phyloP scores from a whole-genome alignment of 108 stramenopile genomes.

The Licmophora abbreviata region DNA sequence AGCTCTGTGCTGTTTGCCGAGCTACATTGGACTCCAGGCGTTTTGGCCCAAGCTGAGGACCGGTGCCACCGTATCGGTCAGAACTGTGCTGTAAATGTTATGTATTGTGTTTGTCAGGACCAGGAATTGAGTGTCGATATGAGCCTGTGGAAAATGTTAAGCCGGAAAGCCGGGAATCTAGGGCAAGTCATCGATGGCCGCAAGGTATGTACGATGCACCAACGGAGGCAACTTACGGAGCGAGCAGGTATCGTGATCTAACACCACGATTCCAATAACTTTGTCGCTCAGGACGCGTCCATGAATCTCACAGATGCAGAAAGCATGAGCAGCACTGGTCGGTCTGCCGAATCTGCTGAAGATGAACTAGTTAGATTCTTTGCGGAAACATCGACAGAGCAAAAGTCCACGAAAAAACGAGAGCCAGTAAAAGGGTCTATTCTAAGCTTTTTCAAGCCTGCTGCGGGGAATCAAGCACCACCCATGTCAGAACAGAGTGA shows the following conservation, averaged over 20 bases:
- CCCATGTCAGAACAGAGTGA: not conserved
- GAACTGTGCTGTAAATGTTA: conserved; percentile 64
- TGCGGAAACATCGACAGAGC: conserved; percentile 2
- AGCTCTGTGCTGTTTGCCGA: conserved; percentile 79
- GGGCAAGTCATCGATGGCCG: conserved; percentile 68
- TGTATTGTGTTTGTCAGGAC: conserved; percentile 76
- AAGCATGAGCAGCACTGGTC: not conserved
- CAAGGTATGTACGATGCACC: conserved; percentile 18
- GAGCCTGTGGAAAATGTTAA: conserved; percentile 70
- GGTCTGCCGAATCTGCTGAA: not conserved
- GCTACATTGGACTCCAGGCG: conserved; percentile 81
- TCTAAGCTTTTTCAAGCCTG: conserved; percentile 16
- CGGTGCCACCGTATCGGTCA: conserved; percentile 92
- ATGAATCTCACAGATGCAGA: not conserved
- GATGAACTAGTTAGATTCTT: conserved; percentile 12
- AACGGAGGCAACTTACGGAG: no score
- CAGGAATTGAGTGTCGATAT: conserved; percentile 48
- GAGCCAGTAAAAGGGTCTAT: conserved; percentile 15
- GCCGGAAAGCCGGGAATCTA: conserved; percentile 54
- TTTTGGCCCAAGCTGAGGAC: conserved; percentile 91
- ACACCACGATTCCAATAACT: not conserved
- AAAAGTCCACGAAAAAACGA: not conserved
- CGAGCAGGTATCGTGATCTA: no score
- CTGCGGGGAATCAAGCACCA: not conserved
- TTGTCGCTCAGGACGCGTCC: no score